Conservation (phyloP, 192 early-diverging fungal species). For the Helicostylum pulchrum region DNA sequence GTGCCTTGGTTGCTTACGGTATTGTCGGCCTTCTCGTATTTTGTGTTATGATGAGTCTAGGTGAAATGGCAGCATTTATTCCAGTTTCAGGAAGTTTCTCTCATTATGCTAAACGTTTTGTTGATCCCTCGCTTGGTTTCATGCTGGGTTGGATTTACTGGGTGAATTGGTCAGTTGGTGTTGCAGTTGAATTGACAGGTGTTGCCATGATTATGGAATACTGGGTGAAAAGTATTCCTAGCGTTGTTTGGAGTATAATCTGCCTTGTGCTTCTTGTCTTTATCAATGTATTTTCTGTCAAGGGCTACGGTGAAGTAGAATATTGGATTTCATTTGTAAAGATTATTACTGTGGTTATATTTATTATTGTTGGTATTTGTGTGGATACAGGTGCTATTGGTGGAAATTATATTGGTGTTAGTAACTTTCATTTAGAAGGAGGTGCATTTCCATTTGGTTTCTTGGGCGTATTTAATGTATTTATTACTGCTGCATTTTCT, state of each 20-base stretch:
- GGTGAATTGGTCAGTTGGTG: constrained; percentile 64
- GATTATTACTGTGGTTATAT: constrained; percentile 75
- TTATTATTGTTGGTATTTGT: constrained; percentile 74
- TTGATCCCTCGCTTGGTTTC: constrained; percentile 66
- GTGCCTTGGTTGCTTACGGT: constrained; percentile 63
- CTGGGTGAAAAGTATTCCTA: constrained; percentile 26
- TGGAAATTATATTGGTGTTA: constrained; percentile 53
- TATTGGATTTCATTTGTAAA: constrained; percentile 85
- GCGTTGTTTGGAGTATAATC: constrained; percentile 34
- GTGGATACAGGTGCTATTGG: constrained; percentile 64
- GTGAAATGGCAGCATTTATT: constrained; percentile 75
- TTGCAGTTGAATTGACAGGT: constrained; percentile 71
- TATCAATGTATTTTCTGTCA: constrained; percentile 64
- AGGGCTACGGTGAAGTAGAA: constrained; percentile 77
- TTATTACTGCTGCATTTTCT: constrained; percentile 76
- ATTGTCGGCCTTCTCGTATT: constrained; percentile 60
- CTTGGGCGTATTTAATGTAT: constrained; percentile 60
- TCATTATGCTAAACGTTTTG: constrained; percentile 73
- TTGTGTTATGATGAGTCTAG: constrained; percentile 67
- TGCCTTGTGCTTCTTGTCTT: constrained; percentile 56
- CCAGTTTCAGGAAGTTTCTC: constrained; percentile 80
- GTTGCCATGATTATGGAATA: constrained; percentile 70
- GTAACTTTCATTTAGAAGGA: constrained; percentile 59
- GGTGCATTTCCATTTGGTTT: constrained; percentile 61
- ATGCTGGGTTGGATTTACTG: constrained; percentile 29